Evolutionary conservation across 2,329 filamentous ascomycete genomes (phyloP).

Genomic region (Fusarium sp.): DNA sequence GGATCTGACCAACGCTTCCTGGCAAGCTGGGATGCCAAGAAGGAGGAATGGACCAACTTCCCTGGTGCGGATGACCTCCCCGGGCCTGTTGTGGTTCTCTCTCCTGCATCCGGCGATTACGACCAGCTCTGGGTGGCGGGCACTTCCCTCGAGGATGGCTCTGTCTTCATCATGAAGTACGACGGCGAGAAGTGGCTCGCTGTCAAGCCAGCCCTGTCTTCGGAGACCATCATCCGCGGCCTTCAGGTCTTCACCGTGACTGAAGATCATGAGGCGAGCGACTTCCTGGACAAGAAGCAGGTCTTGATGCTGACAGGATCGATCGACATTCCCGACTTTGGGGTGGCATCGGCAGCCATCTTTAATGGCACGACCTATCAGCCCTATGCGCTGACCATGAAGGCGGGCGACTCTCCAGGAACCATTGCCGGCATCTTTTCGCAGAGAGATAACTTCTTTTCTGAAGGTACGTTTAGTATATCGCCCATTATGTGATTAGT

Average conservation of each 20-base stretch:
- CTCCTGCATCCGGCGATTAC: slow-evolving; percentile 76
- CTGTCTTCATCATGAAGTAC: slow-evolving; percentile 84
- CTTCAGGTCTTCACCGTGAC: slow-evolving; percentile 84
- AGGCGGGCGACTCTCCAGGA: slow-evolving; percentile 71
- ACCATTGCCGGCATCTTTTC: slow-evolving; percentile 87
- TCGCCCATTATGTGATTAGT: not conserved
- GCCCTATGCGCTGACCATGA: slow-evolving; percentile 84
- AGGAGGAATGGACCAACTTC: slow-evolving; percentile 73
- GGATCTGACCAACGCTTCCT: slow-evolving; percentile 72
- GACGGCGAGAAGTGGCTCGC: slow-evolving; percentile 77
- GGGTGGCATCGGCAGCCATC: slow-evolving; percentile 84
- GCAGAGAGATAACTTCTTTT: slow-evolving; percentile 82
- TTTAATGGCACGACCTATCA: slow-evolving; percentile 84
- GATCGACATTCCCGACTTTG: slow-evolving; percentile 79
- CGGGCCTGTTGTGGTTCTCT: slow-evolving; percentile 81
- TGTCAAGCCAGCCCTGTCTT: slow-evolving; percentile 70
- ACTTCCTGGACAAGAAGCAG: slow-evolving; percentile 73
- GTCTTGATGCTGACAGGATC: slow-evolving; percentile 86
- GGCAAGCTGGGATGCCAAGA: slow-evolving; percentile 76
- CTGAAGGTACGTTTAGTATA: slow-evolving; percentile 63
- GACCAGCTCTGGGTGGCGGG: slow-evolving; percentile 87
- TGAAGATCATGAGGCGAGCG: slow-evolving; percentile 71
- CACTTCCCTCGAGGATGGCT: slow-evolving; percentile 68
- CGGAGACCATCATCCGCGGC: slow-evolving; percentile 76
- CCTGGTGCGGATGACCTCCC: slow-evolving; percentile 74